Evolutionary conservation across 208 protist genomes (phyloP).

Genomic region (Borovskyia barvae): DNA sequence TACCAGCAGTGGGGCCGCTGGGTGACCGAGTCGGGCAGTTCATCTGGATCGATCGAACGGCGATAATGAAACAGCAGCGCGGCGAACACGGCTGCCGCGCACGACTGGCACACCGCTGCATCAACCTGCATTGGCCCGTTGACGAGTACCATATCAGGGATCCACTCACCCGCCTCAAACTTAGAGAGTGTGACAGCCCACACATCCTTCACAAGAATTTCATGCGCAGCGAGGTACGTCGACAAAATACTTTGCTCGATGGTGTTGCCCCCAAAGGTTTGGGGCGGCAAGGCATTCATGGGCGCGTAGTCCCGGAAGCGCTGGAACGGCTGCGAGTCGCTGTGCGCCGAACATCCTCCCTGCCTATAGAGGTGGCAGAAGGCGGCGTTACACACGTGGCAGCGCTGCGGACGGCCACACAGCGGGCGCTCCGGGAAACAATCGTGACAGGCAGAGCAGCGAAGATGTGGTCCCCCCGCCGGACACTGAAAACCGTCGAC

Average conservation of each 20-base stretch:
- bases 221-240: conserved; percentile 43
- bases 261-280: conserved; percentile 66
- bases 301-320: conserved; percentile 18
- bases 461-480: conserved; percentile 40
- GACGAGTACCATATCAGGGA: conserved; percentile 57
- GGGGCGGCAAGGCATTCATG: conserved; percentile 30
- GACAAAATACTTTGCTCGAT: conserved; percentile 74
- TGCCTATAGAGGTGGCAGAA: conserved; percentile 82
- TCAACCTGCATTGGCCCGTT: conserved; percentile 37
- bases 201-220: conserved; percentile 28
- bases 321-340: conserved; percentile 8
- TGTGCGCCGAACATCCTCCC: conserved; percentile 29
- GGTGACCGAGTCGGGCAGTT: conserved; percentile 63
- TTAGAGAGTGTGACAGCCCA: conserved; percentile 56
- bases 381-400: conserved; percentile 68
- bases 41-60: conserved; percentile 36
- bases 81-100: conserved; percentile 51
- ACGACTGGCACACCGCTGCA: conserved; percentile 55
- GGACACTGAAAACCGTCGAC: conserved; percentile 74
- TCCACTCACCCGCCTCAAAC: conserved; percentile 42
- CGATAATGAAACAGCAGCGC: conserved; percentile 82
- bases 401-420: conserved; percentile 66
- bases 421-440: conserved; percentile 76
- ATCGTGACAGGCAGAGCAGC: conserved; percentile 39
- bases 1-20: conserved; percentile 86